Evolutionary conservation across 208 protist genomes (phyloP), one percentile per base, ranked within the genome.

Genomic region (Leishmania lainsoni): DNA sequence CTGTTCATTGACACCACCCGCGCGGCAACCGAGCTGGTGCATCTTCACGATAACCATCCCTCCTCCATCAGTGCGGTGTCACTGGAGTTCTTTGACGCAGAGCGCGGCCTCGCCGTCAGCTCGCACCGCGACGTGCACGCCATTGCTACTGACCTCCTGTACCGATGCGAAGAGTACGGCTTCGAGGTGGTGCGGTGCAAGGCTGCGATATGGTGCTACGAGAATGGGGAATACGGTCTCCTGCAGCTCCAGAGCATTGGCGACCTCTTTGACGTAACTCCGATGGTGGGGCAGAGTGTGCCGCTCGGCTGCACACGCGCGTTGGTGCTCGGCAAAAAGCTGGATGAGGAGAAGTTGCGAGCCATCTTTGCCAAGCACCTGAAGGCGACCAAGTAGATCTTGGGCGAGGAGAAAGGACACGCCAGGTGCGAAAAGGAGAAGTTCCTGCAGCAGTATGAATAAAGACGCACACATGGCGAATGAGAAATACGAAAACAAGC

Each of bases 171-270:
- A 70, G 87, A 95, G 65, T 77, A 88, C 48, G 85, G 85, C 16
- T 96, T 94, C 74, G 94, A 97, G 75, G 93, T 96, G 72, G 86
- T 97, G 68, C 93, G 94, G 32, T 97, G 92, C 87, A 97, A 97
- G 80, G 94, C 94, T 9, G 94, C 94, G n/a, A 83, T 97, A 22
- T 97, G 94, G 94, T 74, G 91, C 78, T 90, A 84, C 75, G 77
- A 83, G 54, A 56, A 80, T 32, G 78, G 77, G 45, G 32, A 73
- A 16, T 93, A 92, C 87, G 86, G 88, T 16, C 86, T 96, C 8
- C 78, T 95, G 56, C 94, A 97, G 61, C 85, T 96, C 14, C 94
- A 97, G 83, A 92, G 87, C 79, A 97, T 97, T 69, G 94, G 94
- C 2, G 91, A 95, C 65, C 66, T 95, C 35, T 97, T 96, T 78